phyloP scores from a whole-genome alignment of 106 monocot genomes.

The Dioscorea dumetorum region DNA sequence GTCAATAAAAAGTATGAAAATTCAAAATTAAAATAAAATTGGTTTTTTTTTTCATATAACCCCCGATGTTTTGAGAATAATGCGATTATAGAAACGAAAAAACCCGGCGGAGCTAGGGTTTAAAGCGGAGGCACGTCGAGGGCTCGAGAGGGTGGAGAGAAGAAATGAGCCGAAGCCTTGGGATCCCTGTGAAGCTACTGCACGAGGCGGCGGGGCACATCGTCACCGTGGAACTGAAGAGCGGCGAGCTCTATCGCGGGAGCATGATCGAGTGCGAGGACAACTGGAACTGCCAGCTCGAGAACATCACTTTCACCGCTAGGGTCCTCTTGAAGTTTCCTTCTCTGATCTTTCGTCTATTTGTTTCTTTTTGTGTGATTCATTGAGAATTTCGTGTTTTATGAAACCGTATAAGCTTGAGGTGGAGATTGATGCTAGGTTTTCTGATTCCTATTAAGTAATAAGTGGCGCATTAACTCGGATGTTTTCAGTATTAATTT shows the following conservation, averaged over 20 bases:
- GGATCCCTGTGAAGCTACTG: conserved; percentile 76
- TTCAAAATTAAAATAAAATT: no score
- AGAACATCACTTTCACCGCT: conserved; percentile 59
- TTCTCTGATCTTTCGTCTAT: background rate
- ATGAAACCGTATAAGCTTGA: no score
- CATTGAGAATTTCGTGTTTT: no score
- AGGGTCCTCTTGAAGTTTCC: conserved; percentile 13
- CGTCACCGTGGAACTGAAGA: conserved; percentile 70
- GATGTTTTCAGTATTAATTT: no score
- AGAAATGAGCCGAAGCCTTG: conserved; percentile 58
- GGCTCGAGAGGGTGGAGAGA: background rate
- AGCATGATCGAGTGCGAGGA: conserved; percentile 80
- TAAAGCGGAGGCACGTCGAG: background rate
- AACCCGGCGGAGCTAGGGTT: no score
- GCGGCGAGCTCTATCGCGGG: conserved; percentile 71
- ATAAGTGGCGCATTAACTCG: no score
- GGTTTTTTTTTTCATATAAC: no score
- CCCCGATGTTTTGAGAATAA: no score
- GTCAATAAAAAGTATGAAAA: no score
- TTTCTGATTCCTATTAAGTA: background rate
- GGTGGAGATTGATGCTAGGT: background rate
- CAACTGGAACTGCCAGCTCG: conserved; percentile 81
- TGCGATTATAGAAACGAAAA: no score
- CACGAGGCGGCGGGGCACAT: conserved; percentile 69
- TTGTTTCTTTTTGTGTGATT: background rate